phyloP scores from a whole-genome alignment of 768 basidiomycete genomes.

The Tricholoma matsutake region DNA sequence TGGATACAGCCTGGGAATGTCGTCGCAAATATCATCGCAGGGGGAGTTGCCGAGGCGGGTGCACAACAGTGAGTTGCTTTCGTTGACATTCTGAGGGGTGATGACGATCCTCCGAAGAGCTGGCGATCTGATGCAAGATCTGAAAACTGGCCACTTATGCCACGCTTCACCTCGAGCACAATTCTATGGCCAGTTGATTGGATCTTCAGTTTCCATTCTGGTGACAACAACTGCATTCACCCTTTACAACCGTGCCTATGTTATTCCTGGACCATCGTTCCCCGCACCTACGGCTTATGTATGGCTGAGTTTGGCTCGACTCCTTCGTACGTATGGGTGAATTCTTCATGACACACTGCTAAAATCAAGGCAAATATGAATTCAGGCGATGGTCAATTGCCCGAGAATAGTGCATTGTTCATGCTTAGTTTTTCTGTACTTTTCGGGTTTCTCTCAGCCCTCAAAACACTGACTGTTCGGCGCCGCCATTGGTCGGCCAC shows the following conservation, averaged over 20 bases:
- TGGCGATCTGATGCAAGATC: slow-evolving; percentile 97
- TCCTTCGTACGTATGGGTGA: slow-evolving; percentile 55
- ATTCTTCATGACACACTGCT: not conserved
- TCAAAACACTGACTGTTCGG: slow-evolving; percentile 59
- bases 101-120: slow-evolving; percentile 48
- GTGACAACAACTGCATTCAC: slow-evolving; percentile 87
- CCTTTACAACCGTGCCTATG: slow-evolving; percentile 84
- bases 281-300: slow-evolving; percentile 95
- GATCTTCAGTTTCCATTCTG: slow-evolving; percentile 82
- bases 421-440: slow-evolving; percentile 76
- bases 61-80: slow-evolving; percentile 69
- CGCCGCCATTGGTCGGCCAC: slow-evolving; percentile 53
- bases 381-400: slow-evolving; percentile 78
- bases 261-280: slow-evolving; percentile 91
- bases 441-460: slow-evolving; percentile 63
- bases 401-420: slow-evolving; percentile 67
- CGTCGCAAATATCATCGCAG: slow-evolving; percentile 97
- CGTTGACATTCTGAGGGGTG: not conserved
- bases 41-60: slow-evolving; percentile 95
- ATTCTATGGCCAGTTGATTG: slow-evolving; percentile 92
- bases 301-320: slow-evolving; percentile 77
- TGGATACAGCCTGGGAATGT: slow-evolving; percentile 93
- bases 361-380: slow-evolving; percentile 5
- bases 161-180: slow-evolving; percentile 90
- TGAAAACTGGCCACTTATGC: slow-evolving; percentile 95